Conservation (phyloP, 116 monocot genomes). For the Papilionanthe hybrid region DNA sequence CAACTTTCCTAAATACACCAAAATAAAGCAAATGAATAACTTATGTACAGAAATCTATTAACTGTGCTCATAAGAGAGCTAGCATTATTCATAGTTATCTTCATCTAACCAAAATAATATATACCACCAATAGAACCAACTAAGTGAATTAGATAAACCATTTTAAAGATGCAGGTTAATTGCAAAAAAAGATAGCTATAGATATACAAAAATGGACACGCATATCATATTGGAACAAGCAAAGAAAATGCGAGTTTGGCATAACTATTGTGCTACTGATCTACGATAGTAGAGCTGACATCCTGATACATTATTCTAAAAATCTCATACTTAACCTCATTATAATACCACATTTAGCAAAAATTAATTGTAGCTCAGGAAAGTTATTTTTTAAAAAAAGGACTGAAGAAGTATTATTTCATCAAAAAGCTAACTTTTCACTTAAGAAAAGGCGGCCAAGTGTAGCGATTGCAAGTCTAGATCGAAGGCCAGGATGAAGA, state of each 20-base stretch:
- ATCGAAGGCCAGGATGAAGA: constrained; percentile 83
- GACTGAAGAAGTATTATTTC: neutral
- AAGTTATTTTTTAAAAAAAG: neutral
- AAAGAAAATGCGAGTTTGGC: too few relatives aligned
- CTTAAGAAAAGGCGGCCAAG: constrained; percentile 83
- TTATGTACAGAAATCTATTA: neutral
- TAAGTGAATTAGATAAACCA: neutral
- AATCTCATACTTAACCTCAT: neutral
- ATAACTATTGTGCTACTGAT: neutral
- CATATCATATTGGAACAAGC: neutral
- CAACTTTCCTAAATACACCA: neutral
- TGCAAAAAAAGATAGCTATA: neutral
- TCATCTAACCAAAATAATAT: neutral
- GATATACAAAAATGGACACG: neutral
- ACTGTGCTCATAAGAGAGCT: neutral
- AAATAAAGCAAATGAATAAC: neutral
- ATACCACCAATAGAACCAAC: too few relatives aligned
- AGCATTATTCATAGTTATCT: neutral
- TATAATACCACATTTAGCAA: neutral
- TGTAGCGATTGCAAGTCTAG: constrained; percentile 73
- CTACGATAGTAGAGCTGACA: neutral
- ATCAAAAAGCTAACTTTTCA: constrained; percentile 57
- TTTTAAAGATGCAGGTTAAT: neutral
- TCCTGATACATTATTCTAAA: too few relatives aligned
- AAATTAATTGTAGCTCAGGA: neutral